Conservation (phyloP, 495 filamentous ascomycete genomes). For the Penicillium turbatum region DNA sequence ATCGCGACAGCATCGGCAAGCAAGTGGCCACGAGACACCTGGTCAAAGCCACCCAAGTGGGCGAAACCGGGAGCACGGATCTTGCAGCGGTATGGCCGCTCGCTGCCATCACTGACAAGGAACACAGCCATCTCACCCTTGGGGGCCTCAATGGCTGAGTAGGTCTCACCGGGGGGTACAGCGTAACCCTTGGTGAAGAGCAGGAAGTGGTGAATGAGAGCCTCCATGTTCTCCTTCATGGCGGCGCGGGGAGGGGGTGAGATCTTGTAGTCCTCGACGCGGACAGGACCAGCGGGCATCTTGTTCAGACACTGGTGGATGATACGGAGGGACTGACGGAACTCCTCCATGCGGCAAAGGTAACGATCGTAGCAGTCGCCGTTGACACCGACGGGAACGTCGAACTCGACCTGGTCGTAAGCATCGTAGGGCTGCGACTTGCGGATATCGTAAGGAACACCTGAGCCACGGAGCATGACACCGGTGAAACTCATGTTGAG, state of each 20-base stretch:
- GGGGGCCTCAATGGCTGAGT: constrained; percentile 94
- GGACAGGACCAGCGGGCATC: constrained; percentile 91
- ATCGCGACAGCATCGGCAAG: constrained; percentile 96
- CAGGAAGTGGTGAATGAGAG: constrained; percentile 97
- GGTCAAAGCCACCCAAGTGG: constrained; percentile 91
- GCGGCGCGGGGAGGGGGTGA: constrained; percentile 92
- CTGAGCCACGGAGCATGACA: constrained; percentile 95
- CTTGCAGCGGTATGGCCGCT: constrained; percentile 96
- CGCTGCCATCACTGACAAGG: constrained; percentile 92
- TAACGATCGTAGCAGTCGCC: constrained; percentile 99
- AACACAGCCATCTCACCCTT: constrained; percentile 99
- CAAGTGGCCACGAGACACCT: constrained; percentile 84
- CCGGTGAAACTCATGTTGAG: constrained; percentile 94
- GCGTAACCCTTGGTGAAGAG: constrained; percentile 97
- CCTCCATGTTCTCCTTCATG: constrained; percentile 99
- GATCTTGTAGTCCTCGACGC: constrained; percentile 98
- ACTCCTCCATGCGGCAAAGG: constrained; percentile 99
- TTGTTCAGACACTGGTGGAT: constrained; percentile 98
- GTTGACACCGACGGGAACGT: constrained; percentile 93
- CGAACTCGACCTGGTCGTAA: constrained; percentile 96
- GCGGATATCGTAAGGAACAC: constrained; percentile 96
- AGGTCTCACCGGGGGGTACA: constrained; percentile 97
- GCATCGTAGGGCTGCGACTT: constrained; percentile 96
- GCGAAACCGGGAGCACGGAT: constrained; percentile 96
- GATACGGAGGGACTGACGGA: constrained; percentile 94